Base-by-base conservation (phyloP, 306 rosid species). In the Coriaria nepalensis region DNA sequence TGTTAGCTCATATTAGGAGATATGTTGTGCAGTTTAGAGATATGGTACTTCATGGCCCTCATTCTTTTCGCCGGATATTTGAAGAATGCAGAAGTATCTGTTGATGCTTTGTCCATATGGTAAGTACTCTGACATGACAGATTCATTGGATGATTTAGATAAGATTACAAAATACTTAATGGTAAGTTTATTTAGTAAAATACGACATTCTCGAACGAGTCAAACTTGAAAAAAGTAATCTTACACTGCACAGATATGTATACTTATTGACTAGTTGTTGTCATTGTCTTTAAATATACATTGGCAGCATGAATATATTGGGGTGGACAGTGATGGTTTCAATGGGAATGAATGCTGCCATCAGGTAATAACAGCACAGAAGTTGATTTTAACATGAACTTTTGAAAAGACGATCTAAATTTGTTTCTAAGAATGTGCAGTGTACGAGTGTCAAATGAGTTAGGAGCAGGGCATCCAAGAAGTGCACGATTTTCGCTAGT, bases 401-500 rank as follows among this genome's bases (percentile, higher is more conserved):
- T 4, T n/a, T n/a, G n/a, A n/a, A n/a, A n/a, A n/a, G 29, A 20
- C 2, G 29, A 20, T 20, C 29, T 20, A 20, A 20, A 20, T 3
- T 20, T 20, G 1, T 3, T 20, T 20, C 29, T 20, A 20, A 20
- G 2, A 20, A 20, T 20, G 29, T 39, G 71, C 76, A 87, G 96
- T 43, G 96, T 87, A 66, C 68, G 96, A 49, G 86, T 87, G 20
- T 87, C 96, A 5, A 87, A 87, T 47, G 96, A 87, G 65, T 44
- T 87, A 12, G 96, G 96, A 0, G 96, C 86, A 53, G 59, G 49
- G 20, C 96, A 83, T 43, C 94, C 96, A 37, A 80, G 94, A 74
- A 60, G 83, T 4, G 96, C 94, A 7, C 78, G 56, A 53, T 87
- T 83, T 56, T 78, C 94, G 13, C 41, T 76, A 0, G 73, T 74